Base-by-base conservation (phyloP, 2,329 filamentous ascomycete species). In the Plectosphaerella plurivora region DNA sequence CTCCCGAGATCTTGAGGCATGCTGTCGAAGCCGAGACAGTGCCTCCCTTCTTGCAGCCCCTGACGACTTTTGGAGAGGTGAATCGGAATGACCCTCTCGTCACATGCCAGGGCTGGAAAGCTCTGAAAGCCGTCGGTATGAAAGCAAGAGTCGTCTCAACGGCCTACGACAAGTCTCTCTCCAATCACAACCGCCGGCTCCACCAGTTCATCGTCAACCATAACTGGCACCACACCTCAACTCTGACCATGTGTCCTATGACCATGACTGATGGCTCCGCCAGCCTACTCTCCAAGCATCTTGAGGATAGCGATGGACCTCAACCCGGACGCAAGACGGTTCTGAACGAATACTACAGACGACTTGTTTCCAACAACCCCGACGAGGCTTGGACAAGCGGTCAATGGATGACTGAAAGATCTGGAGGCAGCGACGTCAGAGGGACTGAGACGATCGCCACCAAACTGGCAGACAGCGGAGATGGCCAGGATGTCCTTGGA, bases 371-470 rank as follows among this genome's bases (percentile, higher is more conserved):
- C 4, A 22, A 71, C 78, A 5, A 33, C 28, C 28, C 7, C 28
- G 28, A 60, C 0, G 57, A 67, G 16, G 79, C 81, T 0, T 90
- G 86, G 87, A 90, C 86, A 0, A 87, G 81, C 41, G 86, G 86
- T 0, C 87, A 90, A 63, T 90, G 87, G 87, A 89, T 90, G 87
- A 90, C 87, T 0, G 86, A 89, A 59, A 75, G 86, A 3, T 75
- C 77, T 0, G 86, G 86, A 2, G 87, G 86, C 0, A 87, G 83
- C 56, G 87, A 90, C 60, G 84, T 89, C 1, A 82, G 82, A 4
- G 75, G 78, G 37, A 88, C 83, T 0, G 86, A 90, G 65, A 89
- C 86, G 36, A 4, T 20, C 24, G 16, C 42, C 50, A 36, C 49
- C 25, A 66, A 59, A 50, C 60, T 70, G n/a, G 60, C 60, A 10